Conservation (phyloP, 202 grass and related monocot species). For the Setaria italica region DNA sequence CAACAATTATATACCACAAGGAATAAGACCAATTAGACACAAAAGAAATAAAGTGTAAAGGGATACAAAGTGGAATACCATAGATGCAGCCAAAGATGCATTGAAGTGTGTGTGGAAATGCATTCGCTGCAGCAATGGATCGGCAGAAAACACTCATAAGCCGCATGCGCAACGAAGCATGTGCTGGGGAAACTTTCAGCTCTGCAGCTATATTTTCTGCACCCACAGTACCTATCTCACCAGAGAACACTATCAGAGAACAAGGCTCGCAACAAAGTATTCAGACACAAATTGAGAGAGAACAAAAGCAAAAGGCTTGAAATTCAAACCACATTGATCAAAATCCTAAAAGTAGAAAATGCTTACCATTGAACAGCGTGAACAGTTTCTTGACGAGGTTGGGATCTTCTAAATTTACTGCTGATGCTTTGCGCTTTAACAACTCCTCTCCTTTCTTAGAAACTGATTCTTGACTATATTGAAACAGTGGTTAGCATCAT, state of each 20-base stretch:
- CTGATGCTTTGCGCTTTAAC: slow-evolving; percentile 75
- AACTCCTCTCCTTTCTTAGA: slow-evolving; percentile 86
- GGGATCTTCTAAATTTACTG: slow-evolving; percentile 81
- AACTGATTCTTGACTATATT: slow-evolving; percentile 85
- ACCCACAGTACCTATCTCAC: slow-evolving; percentile 62
- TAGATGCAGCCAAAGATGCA: slow-evolving; percentile 95
- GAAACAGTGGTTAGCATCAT: slow-evolving; percentile 51
- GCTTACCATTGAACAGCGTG: slow-evolving; percentile 78
- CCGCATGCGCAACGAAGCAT: slow-evolving; percentile 65
- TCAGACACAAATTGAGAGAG: slow-evolving; percentile 7
- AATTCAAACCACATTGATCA: slow-evolving; percentile 17
- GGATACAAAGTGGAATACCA: slow-evolving; percentile 46
- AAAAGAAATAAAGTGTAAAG: background rate
- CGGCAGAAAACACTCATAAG: slow-evolving; percentile 90
- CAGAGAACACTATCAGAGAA: slow-evolving; percentile 43
- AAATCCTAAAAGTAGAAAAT: slow-evolving; percentile 37
- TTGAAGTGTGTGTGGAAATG: slow-evolving; percentile 90
- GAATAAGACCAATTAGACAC: background rate
- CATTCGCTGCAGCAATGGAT: slow-evolving; percentile 87
- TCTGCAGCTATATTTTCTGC: slow-evolving; percentile 87
- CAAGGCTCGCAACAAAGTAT: background rate
- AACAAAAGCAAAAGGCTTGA: background rate
- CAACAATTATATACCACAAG: background rate
- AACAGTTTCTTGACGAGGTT: slow-evolving; percentile 82
- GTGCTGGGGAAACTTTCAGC: slow-evolving; percentile 70